Percentiles rank a stretch among this genome's conserved stretches.
Evolutionary conservation across 1,284 basidiomycete species (phyloP).

Genomic region (Ustilago shanxiensis): DNA sequence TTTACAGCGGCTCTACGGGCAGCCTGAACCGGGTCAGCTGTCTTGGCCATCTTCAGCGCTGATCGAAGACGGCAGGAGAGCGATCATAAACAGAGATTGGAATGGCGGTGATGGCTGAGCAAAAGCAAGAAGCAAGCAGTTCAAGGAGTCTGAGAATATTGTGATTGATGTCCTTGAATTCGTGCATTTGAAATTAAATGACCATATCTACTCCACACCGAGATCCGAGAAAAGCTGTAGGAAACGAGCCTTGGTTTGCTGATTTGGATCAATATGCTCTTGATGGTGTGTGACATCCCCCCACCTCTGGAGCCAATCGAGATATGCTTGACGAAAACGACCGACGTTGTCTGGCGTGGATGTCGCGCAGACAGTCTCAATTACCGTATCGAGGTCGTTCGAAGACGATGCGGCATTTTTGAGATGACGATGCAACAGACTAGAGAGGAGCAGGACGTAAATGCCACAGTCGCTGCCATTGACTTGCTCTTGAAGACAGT

Average conservation of each 20-base stretch:
- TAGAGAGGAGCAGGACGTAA: slow-evolving; percentile 44
- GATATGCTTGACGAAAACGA: slow-evolving; percentile 32
- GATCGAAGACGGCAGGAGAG: not conserved
- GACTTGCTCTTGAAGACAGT: slow-evolving; percentile 31
- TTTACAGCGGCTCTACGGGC: slow-evolving; percentile 67
- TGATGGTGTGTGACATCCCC: slow-evolving; percentile 37
- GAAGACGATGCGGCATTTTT: slow-evolving; percentile 7
- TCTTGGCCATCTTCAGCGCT: slow-evolving; percentile 40
- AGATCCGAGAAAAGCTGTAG: slow-evolving; percentile 42
- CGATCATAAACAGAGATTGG: not conserved
- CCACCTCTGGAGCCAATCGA: slow-evolving; percentile 37
- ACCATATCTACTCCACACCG: slow-evolving; percentile 36
- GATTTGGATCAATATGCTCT: slow-evolving; percentile 36
- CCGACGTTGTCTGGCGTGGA: slow-evolving; percentile 22
- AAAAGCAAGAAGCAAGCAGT: slow-evolving; percentile 6
- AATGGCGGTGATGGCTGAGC: not conserved
- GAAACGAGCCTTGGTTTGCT: slow-evolving; percentile 29
- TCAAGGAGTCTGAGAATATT: too few species aligned
- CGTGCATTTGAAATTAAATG: slow-evolving; percentile 4
- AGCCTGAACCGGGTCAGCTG: slow-evolving; percentile 68
- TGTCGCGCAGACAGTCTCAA: slow-evolving; percentile 22
- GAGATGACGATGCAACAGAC: slow-evolving; percentile 36
- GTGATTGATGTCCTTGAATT: not conserved
- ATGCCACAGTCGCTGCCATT: slow-evolving; percentile 52
- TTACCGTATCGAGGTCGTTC: slow-evolving; percentile 15